Conservation (phyloP, 2,329 filamentous ascomycete genomes). For the Sordariomycetes sp. region DNA sequence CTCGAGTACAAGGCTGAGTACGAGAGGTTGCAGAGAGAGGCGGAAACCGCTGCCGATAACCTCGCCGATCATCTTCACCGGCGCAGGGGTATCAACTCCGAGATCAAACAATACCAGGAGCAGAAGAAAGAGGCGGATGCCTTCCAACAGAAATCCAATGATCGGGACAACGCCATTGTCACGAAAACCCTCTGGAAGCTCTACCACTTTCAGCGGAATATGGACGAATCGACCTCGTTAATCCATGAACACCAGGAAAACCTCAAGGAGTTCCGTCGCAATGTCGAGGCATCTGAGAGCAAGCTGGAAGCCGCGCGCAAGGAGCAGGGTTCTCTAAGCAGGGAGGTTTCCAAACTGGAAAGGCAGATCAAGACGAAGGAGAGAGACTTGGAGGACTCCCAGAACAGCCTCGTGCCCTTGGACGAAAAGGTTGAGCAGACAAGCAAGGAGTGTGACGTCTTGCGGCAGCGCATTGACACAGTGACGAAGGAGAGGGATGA, state of each 20-base stretch:
- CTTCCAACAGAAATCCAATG: conserved; percentile 81
- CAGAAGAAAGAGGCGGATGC: conserved; percentile 94
- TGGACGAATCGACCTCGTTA: conserved; percentile 81
- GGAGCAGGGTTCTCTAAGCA: conserved; percentile 68
- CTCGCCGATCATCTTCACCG: conserved; percentile 81
- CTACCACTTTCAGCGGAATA: conserved; percentile 86
- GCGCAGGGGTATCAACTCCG: conserved; percentile 88
- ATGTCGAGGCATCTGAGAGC: conserved; percentile 74
- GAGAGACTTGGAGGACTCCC: conserved; percentile 75
- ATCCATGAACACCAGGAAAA: conserved; percentile 94
- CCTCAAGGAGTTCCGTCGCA: conserved; percentile 81
- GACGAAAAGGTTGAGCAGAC: conserved; percentile 85
- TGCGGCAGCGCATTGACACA: conserved; percentile 56
- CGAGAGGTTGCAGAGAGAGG: conserved; percentile 76
- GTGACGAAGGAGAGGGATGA: conserved; percentile 68
- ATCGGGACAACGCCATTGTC: conserved; percentile 83
- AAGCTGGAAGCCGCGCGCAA: conserved; percentile 71
- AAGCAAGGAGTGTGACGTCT: conserved; percentile 56
- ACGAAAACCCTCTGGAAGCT: conserved; percentile 95
- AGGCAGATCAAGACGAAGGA: conserved; percentile 77
- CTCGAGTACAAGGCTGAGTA: conserved; percentile 92
- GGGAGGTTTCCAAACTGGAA: conserved; percentile 73
- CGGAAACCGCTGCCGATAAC: conserved; percentile 79
- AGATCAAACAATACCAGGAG: conserved; percentile 95
- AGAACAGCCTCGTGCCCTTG: conserved; percentile 77